Percentiles rank a stretch among this genome's conserved stretches.
These are phyloP conservation scores for Dentipellis fragilis DNA, from an alignment of 768 basidiomycete species.

Conservation along the genomic window DNA sequence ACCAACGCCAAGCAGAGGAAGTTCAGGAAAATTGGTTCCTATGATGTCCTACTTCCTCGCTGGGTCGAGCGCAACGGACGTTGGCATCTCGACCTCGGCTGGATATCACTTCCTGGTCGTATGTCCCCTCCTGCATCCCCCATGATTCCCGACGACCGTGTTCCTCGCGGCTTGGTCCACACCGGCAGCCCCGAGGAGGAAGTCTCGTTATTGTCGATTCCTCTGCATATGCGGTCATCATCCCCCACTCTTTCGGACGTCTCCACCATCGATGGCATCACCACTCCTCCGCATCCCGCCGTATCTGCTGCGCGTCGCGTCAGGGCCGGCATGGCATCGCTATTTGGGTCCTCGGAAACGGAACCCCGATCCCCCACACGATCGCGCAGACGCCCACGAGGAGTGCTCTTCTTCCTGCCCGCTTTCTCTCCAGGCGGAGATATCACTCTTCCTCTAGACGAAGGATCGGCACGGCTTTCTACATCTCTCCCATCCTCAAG, in stretches of 20 bases:
- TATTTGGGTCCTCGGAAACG: constrained; percentile 22
- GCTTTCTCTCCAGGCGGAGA: constrained; percentile 46
- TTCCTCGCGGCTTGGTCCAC: background rate
- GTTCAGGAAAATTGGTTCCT: constrained; percentile 53
- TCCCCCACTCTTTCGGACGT: constrained; percentile 42
- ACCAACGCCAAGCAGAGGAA: constrained; percentile 50
- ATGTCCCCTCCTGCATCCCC: constrained; percentile 5
- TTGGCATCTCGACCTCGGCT: constrained; percentile 64
- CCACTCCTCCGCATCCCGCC: constrained; percentile 32
- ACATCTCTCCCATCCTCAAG: background rate
- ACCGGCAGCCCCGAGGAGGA: constrained; percentile 22
- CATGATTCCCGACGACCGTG: background rate
- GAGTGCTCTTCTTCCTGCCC: constrained; percentile 70
- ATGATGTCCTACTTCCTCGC: constrained; percentile 72
- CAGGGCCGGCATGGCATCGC: constrained; percentile 41
- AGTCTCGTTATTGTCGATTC: constrained; percentile 45
- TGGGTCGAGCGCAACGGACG: constrained; percentile 61
- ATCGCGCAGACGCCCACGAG: constrained; percentile 28
- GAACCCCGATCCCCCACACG: constrained; percentile 11
- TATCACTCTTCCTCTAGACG: constrained; percentile 16
- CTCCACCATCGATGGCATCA: constrained; percentile 32
- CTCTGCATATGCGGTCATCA: constrained; percentile 48
- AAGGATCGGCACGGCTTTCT: background rate
- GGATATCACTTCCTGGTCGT: constrained; percentile 34
- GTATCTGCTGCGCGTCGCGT: constrained; percentile 38